Percentiles rank a stretch among this genome's conserved stretches.
Conservation (phyloP, 176 grass and related monocot genomes). For the Triticum timopheevii region DNA sequence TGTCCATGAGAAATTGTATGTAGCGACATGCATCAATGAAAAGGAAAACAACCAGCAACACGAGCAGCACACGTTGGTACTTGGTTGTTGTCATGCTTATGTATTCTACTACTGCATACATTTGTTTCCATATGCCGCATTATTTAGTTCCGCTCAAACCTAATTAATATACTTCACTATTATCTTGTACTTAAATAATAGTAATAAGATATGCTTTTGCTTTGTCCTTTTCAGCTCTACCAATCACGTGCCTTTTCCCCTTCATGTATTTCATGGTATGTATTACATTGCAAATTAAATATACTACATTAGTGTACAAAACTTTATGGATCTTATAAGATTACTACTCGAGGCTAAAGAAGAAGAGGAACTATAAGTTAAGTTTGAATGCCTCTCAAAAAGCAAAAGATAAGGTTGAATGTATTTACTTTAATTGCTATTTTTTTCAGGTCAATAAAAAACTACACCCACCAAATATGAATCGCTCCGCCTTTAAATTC, state of each 20-base stretch:
- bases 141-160: neutral
- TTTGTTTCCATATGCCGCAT: neutral
- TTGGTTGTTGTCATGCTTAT: neutral
- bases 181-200: neutral
- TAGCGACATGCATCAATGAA: neutral
- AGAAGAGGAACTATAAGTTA: neutral
- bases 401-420: neutral
- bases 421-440: neutral
- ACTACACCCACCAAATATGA: neutral
- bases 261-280: slow-evolving; percentile 90
- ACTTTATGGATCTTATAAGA: neutral
- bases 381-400: neutral
- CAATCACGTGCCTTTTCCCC: slow-evolving; percentile 79
- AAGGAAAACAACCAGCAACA: neutral
- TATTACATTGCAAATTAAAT: neutral
- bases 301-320: neutral
- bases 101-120: neutral
- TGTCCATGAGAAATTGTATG: neutral
- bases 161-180: neutral
- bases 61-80: no score
- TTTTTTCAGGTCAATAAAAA: neutral
- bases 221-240: slow-evolving; percentile 53
- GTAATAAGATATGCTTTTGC: neutral
- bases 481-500: neutral
- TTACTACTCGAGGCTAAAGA: neutral